Percentiles rank a stretch among this genome's conserved stretches.
phyloP scores from a whole-genome alignment of 192 early-diverging fungal genomes.

The Cetraspora pellucida region DNA sequence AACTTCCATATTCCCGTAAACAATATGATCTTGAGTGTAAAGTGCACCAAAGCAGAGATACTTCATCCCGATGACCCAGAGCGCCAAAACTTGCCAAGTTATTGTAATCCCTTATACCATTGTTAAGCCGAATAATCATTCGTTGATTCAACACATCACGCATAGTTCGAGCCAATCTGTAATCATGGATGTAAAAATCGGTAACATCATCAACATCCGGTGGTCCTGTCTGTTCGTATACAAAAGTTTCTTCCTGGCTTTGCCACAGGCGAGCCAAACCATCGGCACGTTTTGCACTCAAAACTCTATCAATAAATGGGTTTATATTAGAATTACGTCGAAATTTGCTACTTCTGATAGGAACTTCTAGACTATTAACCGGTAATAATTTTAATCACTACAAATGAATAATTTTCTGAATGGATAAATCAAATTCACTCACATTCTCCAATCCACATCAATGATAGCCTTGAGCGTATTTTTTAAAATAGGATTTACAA shows the following conservation, averaged over 20 bases:
- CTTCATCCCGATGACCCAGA: slow-evolving; percentile 5
- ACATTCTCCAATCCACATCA: slow-evolving; percentile 25
- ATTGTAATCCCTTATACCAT: slow-evolving; percentile 7
- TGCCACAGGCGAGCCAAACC: slow-evolving; percentile 5
- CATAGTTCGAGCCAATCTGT: slow-evolving; percentile 12
- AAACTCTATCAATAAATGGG: slow-evolving; percentile 24
- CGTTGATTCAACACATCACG: slow-evolving; percentile 23
- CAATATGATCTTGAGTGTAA: slow-evolving; percentile 19
- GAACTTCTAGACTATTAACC: slow-evolving; percentile 11
- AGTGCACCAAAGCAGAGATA: slow-evolving; percentile 19
- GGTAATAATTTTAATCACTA: not conserved
- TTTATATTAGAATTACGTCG: slow-evolving; percentile 15
- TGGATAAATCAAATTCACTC: slow-evolving; percentile 13
- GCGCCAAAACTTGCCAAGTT: slow-evolving; percentile 24
- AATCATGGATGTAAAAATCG: slow-evolving; percentile 18
- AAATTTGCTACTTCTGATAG: slow-evolving; percentile 21
- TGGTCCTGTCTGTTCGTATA: slow-evolving; percentile 24
- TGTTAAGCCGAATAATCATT: slow-evolving; percentile 16
- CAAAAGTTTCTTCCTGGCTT: slow-evolving; percentile 17
- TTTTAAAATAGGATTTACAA: slow-evolving; percentile 12
- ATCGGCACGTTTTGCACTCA: slow-evolving; percentile 17
- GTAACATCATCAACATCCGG: slow-evolving; percentile 20
- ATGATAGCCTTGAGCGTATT: not conserved
- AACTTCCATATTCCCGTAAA: slow-evolving; percentile 24
- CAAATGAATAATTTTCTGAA: slow-evolving; percentile 18